These are phyloP conservation scores for Chenopodium formosanum DNA, from an alignment of 148 eudicot species.

Conservation along the genomic window DNA sequence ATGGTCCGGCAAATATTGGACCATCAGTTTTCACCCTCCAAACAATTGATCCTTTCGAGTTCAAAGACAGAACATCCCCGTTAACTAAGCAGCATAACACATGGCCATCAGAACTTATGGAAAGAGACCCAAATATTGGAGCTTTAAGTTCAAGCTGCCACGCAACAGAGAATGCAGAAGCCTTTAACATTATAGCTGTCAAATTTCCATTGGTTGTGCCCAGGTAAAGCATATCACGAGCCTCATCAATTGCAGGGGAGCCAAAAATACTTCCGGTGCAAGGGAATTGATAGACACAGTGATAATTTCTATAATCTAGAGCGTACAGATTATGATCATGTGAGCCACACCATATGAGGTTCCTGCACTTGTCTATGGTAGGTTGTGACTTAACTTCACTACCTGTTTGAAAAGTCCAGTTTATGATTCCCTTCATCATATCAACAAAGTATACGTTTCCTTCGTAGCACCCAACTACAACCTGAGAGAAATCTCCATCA, in stretches of 20 bases:
- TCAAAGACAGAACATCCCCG: slow-evolving; percentile 64
- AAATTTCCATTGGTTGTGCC: slow-evolving; percentile 78
- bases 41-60: slow-evolving; percentile 46
- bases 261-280: slow-evolving; percentile 88
- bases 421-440: slow-evolving; percentile 48
- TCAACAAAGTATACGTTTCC: slow-evolving; percentile 86
- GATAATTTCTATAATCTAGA: slow-evolving; percentile 65
- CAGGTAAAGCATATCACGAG: slow-evolving; percentile 48
- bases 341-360: slow-evolving; percentile 95
- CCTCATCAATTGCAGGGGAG: slow-evolving; percentile 74
- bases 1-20: slow-evolving; percentile 86
- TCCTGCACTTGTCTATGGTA: slow-evolving; percentile 55
- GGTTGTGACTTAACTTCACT: slow-evolving; percentile 94
- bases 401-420: slow-evolving; percentile 76
- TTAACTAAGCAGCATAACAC: slow-evolving; percentile 77
- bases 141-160: slow-evolving; percentile 72
- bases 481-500: slow-evolving; percentile 73
- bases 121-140: slow-evolving; percentile 83
- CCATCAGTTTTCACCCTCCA: slow-evolving; percentile 73
- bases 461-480: slow-evolving; percentile 82
- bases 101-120: slow-evolving; percentile 49
- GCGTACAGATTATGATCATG: slow-evolving; percentile 79
- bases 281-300: slow-evolving; percentile 54
- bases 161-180: slow-evolving; percentile 37
- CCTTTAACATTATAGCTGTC: slow-evolving; percentile 61